Conservation (phyloP, 179 eudicot genomes). For the Beta lomatogona region DNA sequence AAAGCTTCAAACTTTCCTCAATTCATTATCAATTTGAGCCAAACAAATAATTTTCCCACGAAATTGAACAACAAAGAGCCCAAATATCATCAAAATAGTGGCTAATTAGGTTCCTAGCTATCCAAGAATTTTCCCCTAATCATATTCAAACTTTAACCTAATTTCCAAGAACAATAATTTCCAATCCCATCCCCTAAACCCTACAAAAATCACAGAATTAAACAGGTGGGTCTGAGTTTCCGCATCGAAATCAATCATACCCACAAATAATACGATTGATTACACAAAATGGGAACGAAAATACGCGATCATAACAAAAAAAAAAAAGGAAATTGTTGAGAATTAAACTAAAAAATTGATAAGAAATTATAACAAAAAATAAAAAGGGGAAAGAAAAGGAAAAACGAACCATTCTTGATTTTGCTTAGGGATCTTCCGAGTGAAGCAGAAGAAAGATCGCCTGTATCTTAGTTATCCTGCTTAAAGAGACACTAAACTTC, state of each 20-base stretch:
- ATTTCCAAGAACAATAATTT: background rate
- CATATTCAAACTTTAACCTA: background rate
- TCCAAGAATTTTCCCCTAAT: background rate
- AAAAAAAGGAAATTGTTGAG: background rate
- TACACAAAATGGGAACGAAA: background rate
- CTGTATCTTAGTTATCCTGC: too few relatives aligned
- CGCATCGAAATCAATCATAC: background rate
- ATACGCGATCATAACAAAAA: too few relatives aligned
- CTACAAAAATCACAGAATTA: background rate
- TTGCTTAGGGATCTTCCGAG: slow-evolving; percentile 13
- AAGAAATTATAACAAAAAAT: background rate
- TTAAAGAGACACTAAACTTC: too few relatives aligned
- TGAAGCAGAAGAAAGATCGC: background rate
- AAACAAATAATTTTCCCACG: background rate
- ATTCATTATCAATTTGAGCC: background rate
- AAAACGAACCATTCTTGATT: slow-evolving; percentile 28
- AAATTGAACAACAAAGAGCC: background rate
- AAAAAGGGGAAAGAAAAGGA: background rate
- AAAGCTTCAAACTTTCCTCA: slow-evolving; percentile 15
- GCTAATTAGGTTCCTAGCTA: background rate
- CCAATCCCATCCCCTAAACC: background rate
- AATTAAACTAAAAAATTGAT: background rate
- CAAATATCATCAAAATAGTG: background rate
- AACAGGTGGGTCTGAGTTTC: slow-evolving; percentile 1
- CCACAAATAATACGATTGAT: background rate